These are phyloP conservation scores for Pontederia crassipes DNA, from an alignment of 176 grass and related monocot genomes.

Conservation along the genomic window DNA sequence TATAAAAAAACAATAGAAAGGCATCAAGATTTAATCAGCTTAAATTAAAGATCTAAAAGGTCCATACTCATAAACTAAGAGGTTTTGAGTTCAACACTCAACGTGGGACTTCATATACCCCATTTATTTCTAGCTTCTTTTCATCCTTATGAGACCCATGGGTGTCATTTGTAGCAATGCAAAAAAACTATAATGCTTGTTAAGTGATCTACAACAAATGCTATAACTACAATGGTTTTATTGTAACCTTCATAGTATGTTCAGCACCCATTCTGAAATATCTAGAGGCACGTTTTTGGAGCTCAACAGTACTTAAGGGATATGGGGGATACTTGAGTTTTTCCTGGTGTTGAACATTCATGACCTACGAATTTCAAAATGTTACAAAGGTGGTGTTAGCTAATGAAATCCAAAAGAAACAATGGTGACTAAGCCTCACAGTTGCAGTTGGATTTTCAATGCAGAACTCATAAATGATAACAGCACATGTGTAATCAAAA, in stretches of 20 bases:
- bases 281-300: conserved; percentile 96
- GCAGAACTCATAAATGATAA: conserved; percentile 91
- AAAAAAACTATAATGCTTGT: background rate
- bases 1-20: too few relatives aligned
- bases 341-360: conserved; percentile 76
- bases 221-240: background rate
- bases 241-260: conserved; percentile 80
- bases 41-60: too few relatives aligned
- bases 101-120: background rate
- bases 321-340: conserved; percentile 96
- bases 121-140: conserved; percentile 4
- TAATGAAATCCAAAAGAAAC: background rate
- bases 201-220: background rate
- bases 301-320: conserved; percentile 85
- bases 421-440: conserved; percentile 29
- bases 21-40: too few relatives aligned
- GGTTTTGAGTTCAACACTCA: too few relatives aligned
- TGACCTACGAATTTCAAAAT: conserved; percentile 33
- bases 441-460: conserved; percentile 84
- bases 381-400: background rate
- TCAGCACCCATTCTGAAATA: conserved; percentile 96
- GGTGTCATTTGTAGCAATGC: background rate
- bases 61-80: too few relatives aligned
- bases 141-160: too few relatives aligned
- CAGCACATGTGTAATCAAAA: conserved; percentile 71